A percentile compares a stretch with the other conserved stretches of the same genome.
These are phyloP conservation scores for Saussurea involucrata DNA, from an alignment of 129 eudicot genomes.

Conservation along the genomic window DNA sequence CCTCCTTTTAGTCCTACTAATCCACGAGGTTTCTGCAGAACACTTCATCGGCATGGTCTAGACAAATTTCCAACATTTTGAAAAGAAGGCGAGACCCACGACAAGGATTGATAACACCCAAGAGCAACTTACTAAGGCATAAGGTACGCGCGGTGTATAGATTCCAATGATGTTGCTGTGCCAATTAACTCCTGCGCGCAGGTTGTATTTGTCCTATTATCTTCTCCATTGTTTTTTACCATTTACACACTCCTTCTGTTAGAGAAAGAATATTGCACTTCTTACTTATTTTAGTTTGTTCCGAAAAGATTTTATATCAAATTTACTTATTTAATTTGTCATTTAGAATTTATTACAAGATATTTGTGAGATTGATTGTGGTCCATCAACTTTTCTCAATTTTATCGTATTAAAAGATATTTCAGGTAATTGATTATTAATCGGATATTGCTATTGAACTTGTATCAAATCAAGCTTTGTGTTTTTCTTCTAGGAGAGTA, in stretches of 20 bases:
- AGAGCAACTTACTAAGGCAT: not conserved
- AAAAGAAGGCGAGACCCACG: not conserved
- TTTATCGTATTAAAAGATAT: not conserved
- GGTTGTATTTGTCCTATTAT: not conserved
- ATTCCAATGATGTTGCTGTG: not conserved
- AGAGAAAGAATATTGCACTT: not conserved
- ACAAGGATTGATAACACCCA: not conserved
- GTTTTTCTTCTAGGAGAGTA: not conserved
- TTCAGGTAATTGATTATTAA: no score
- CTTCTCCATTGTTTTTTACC: not conserved
- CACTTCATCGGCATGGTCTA: not conserved
- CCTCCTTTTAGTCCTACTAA: not conserved
- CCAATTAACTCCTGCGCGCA: not conserved
- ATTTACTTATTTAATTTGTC: not conserved
- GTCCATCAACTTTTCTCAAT: not conserved
- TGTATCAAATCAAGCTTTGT: not conserved
- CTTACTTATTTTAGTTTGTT: not conserved
- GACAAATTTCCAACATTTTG: not conserved
- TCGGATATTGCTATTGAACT: not conserved
- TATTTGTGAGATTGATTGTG: not conserved
- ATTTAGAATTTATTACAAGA: not conserved
- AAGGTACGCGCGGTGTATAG: not conserved
- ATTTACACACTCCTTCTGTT: not conserved
- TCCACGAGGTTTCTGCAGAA: not conserved
- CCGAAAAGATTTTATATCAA: not conserved